These are phyloP conservation scores for Diplocarpon rosae DNA, from an alignment of 2,329 filamentous ascomycete genomes.

Conservation along the genomic window DNA sequence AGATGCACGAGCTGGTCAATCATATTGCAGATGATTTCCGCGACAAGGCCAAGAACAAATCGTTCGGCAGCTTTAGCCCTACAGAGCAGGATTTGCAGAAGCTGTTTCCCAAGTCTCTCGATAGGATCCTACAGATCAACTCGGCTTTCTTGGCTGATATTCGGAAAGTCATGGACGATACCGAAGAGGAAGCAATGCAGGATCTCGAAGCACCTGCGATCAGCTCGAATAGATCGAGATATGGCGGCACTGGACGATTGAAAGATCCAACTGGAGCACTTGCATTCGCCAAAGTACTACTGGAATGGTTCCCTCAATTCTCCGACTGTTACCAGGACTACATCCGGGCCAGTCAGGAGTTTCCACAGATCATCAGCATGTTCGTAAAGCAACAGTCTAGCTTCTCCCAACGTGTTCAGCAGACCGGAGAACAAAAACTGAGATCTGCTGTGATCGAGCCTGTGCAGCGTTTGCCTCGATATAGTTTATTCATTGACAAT, in stretches of 20 bases:
- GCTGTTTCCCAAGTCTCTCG: slow-evolving; percentile 72
- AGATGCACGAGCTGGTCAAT: slow-evolving; percentile 73
- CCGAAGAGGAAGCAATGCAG: slow-evolving; percentile 65
- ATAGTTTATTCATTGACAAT: slow-evolving; percentile 92
- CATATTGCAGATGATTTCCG: slow-evolving; percentile 73
- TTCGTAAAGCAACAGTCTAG: slow-evolving; percentile 74
- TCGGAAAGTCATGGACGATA: slow-evolving; percentile 66
- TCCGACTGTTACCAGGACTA: slow-evolving; percentile 87
- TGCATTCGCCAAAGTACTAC: slow-evolving; percentile 66
- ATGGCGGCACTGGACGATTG: slow-evolving; percentile 34
- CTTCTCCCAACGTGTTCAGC: slow-evolving; percentile 68
- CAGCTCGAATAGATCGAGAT: slow-evolving; percentile 35
- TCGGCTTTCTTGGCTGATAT: slow-evolving; percentile 69
- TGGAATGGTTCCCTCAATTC: slow-evolving; percentile 91
- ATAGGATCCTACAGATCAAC: slow-evolving; percentile 73
- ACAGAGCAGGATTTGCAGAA: slow-evolving; percentile 60
- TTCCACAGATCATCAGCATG: slow-evolving; percentile 67
- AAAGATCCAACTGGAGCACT: slow-evolving; percentile 70
- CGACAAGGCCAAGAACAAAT: slow-evolving; percentile 49
- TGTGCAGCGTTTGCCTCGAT: slow-evolving; percentile 85
- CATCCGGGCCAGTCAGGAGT: slow-evolving; percentile 79
- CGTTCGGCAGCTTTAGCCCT: slow-evolving; percentile 55
- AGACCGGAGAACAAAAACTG: slow-evolving; percentile 80
- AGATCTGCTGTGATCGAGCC: slow-evolving; percentile 92
- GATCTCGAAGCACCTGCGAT: slow-evolving; percentile 57